These are phyloP conservation scores for Suillus subluteus DNA, from an alignment of 768 basidiomycete species.

Conservation along the genomic window DNA sequence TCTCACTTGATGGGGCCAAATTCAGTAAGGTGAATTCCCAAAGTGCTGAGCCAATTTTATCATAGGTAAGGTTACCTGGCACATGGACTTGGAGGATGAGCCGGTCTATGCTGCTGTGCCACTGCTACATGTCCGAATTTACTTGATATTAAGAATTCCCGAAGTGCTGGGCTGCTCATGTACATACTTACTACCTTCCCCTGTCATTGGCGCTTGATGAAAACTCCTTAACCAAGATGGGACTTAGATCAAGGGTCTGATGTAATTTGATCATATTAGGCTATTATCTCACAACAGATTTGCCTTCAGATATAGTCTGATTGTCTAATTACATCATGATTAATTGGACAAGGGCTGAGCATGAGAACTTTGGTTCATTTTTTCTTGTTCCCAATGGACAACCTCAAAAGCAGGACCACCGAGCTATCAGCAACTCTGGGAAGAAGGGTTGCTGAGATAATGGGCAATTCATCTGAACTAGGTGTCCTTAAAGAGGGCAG, in stretches of 20 bases:
- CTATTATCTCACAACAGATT: not conserved
- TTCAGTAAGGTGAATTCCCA: slow-evolving; percentile 34
- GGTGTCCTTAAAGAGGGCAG: not conserved
- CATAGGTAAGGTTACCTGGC: no score
- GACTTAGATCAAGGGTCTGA: no score
- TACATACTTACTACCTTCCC: no score
- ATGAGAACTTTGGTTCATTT: not conserved
- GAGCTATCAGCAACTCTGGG: not conserved
- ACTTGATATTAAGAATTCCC: no score
- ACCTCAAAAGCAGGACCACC: not conserved
- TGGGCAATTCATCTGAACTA: not conserved
- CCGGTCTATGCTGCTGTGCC: no score
- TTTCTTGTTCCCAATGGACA: not conserved
- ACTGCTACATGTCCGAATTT: no score
- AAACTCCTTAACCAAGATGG: no score
- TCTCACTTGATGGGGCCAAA: slow-evolving; percentile 49
- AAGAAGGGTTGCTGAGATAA: not conserved
- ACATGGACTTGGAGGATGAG: no score
- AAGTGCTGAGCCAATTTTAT: no score
- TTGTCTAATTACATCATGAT: not conserved
- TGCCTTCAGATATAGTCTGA: no score
- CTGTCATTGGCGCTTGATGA: no score
- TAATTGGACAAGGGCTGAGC: not conserved
- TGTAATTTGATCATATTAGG: not conserved
- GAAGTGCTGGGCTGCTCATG: no score